Evolutionary conservation across 371 early-diverging fungal species (phyloP).

Genomic region (Syncephalastrum monosporum): DNA sequence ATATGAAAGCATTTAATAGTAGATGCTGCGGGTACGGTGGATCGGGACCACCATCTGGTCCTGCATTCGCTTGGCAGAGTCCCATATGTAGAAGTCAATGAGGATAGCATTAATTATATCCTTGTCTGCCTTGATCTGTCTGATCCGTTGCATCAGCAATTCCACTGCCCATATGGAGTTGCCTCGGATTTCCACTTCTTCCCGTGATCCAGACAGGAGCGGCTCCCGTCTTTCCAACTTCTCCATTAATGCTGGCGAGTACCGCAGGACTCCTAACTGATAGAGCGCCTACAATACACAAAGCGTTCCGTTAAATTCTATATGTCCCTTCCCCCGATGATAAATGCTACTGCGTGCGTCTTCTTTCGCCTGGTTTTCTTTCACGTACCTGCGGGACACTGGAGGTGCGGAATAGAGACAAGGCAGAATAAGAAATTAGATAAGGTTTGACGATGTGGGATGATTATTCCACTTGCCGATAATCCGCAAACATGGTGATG

Average conservation of each 20-base stretch:
- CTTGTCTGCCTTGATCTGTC: constrained; percentile 25
- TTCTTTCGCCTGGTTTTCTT: neutral
- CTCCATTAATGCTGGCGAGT: constrained; percentile 57
- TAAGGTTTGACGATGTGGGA: constrained; percentile 2
- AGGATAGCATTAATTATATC: constrained; percentile 72
- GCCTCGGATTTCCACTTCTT: constrained; percentile 86
- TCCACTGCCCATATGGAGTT: constrained; percentile 88
- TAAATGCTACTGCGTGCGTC: neutral
- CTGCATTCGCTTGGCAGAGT: constrained; percentile 74
- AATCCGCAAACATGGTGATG: constrained; percentile 95
- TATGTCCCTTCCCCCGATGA: neutral
- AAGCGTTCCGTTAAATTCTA: no score
- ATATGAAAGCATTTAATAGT: constrained; percentile 49
- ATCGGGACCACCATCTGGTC: constrained; percentile 64
- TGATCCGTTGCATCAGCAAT: constrained; percentile 56
- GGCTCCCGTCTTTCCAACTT: constrained; percentile 43
- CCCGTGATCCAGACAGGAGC: constrained; percentile 59
- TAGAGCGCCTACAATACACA: constrained; percentile 57
- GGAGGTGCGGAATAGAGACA: constrained; percentile 1
- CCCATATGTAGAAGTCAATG: constrained; percentile 90
- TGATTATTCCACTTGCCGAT: constrained; percentile 47
- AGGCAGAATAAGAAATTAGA: constrained; percentile 5
- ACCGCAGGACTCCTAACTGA: constrained; percentile 69
- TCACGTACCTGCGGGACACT: constrained; percentile 56
- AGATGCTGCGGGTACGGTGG: constrained; percentile 79